Evolutionary conservation across 768 basidiomycete genomes (phyloP).

Genomic region (Lentinula detonsa): DNA sequence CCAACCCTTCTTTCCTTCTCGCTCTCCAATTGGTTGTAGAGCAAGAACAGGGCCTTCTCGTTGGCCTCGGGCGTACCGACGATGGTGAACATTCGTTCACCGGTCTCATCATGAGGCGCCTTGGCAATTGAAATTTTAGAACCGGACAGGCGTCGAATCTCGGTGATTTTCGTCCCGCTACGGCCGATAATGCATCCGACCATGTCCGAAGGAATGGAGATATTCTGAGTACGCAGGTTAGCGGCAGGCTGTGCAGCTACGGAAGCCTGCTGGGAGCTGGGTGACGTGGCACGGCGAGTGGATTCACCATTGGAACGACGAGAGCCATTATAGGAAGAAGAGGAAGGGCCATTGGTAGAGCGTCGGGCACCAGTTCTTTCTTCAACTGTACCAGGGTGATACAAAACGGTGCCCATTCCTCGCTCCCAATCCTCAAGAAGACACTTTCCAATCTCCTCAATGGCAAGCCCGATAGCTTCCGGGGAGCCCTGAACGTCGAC

Average conservation of each 20-base stretch:
- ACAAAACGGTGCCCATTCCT: constrained; percentile 88
- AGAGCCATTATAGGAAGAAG: constrained; percentile 33
- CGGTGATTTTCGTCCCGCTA: constrained; percentile 96
- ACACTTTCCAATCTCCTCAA: constrained; percentile 94
- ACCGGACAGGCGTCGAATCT: constrained; percentile 96
- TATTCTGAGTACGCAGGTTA: constrained; percentile 96
- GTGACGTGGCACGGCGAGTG: constrained; percentile 40
- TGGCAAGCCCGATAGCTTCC: constrained; percentile 87
- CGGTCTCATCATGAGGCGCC: constrained; percentile 98
- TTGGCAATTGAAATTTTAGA: constrained; percentile 99
- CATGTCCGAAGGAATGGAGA: constrained; percentile 99
- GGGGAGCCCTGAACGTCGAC: constrained; percentile 96
- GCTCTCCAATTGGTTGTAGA: constrained; percentile 95
- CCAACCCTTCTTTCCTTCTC: constrained; percentile 94
- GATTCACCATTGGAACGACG: constrained; percentile 66
- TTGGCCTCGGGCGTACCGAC: constrained; percentile 94
- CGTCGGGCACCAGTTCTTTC: constrained; percentile 53
- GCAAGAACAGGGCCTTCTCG: constrained; percentile 94
- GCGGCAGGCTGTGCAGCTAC: constrained; percentile 53
- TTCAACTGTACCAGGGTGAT: constrained; percentile 87
- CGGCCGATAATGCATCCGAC: constrained; percentile 96
- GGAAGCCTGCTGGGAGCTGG: constrained; percentile 38
- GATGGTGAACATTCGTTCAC: constrained; percentile 99
- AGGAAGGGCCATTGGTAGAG: constrained; percentile 43
- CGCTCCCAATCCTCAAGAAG: constrained; percentile 96